Conservation (phyloP, 768 basidiomycete species). For the Hirschioporus abietinus region DNA sequence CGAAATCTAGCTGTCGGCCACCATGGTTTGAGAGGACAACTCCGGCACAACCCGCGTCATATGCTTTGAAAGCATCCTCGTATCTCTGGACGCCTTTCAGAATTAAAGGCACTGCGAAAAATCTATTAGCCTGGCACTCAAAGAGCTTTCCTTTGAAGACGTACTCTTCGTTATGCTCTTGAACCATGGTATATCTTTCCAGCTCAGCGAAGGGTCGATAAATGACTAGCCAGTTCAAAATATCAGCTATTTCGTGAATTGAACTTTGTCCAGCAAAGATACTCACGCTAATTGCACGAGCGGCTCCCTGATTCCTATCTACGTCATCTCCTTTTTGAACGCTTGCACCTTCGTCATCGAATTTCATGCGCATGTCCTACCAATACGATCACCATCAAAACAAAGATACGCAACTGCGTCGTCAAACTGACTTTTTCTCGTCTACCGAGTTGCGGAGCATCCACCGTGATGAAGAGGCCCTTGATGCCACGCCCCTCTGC, state of each 20-base stretch:
- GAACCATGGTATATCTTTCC: conserved; percentile 75
- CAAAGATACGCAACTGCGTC: background rate
- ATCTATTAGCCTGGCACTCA: conserved; percentile 5
- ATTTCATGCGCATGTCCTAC: conserved; percentile 96
- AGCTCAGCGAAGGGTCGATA: conserved; percentile 86
- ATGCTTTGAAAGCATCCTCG: conserved; percentile 54
- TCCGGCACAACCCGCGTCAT: conserved; percentile 38
- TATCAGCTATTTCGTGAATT: background rate
- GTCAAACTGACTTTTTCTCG: conserved; percentile 63
- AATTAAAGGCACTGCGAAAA: conserved; percentile 48
- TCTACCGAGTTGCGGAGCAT: conserved; percentile 93
- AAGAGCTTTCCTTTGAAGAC: conserved; percentile 8
- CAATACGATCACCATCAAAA: conserved; percentile 3
- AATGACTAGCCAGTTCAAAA: conserved; percentile 57
- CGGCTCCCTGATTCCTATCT: conserved; percentile 86
- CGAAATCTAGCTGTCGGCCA: conserved; percentile 51
- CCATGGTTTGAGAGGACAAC: conserved; percentile 58
- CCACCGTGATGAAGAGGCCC: conserved; percentile 94
- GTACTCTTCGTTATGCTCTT: conserved; percentile 52
- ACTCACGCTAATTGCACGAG: conserved; percentile 84
- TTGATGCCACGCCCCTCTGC: conserved; percentile 90
- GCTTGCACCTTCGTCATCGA: conserved; percentile 67
- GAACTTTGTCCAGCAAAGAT: conserved; percentile 2
- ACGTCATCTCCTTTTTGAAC: conserved; percentile 50
- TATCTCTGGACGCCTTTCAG: conserved; percentile 63